Base-by-base conservation (phyloP, 768 basidiomycete genomes). In the Tylopilus cervinicoccineus region DNA sequence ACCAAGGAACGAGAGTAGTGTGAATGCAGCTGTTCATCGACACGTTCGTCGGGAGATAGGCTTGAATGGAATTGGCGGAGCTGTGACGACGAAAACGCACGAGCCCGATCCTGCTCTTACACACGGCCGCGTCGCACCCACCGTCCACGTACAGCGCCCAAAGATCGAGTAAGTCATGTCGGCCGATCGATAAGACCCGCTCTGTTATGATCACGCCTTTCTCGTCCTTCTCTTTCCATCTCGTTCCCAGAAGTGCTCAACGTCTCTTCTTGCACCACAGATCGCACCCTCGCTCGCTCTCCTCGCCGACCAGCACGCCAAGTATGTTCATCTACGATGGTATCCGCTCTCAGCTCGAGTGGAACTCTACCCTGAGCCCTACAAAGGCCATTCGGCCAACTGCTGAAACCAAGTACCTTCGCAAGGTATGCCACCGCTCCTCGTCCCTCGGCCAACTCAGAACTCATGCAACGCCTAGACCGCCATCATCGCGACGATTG, bases 401-500 rank as follows among this genome's bases (percentile, higher is more conserved):
- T 5, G 81, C 89, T 50, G 77, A 83, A 47, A 91, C 88, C 62
- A 93, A 92, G 74, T 91, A 74, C 68, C 71, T 84, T 59, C 88
- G 95, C 73, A 99, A 97, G 84, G 94, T 93, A 52, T 56, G 78
- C 58, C 17, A 23, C 23, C 28, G 55, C 44, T 23, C 36, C 27
- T 16, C 23, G 9, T 26, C 27, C 16, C 27, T 6, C 11, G n/a
- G 13, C 34, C 14, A 39, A 23, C 24, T 33, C 40, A 8, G 38
- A 32, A 45, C 42, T 58, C 28, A 56, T 37, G n/a, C 38, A 45
- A 12, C 54, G 32, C 38, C 17, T 58, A 99, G 96, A 96, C 93
- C 13, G 78, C 89, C 51, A 98, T 99, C 72, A 98, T 99, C 69
- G 95, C 94, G 51, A 99, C 96, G 57, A 99, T 99, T 64, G 96